Evolutionary conservation across 192 early-diverging fungal genomes (phyloP).

Genomic region (Phycomyces nitens): DNA sequence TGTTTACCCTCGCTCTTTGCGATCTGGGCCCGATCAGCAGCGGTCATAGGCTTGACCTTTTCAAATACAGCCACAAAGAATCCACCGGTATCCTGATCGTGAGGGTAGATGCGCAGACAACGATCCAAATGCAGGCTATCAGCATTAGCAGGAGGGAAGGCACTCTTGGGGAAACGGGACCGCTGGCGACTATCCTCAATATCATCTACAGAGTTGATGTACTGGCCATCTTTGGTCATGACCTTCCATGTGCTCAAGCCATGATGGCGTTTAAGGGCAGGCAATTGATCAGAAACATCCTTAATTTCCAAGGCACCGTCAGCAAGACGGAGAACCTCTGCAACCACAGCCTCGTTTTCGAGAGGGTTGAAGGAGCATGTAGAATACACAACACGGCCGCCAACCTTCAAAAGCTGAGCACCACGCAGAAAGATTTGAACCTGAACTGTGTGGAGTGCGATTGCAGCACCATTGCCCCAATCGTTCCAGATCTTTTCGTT

Average conservation of each 20-base stretch:
- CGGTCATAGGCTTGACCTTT: constrained; percentile 74
- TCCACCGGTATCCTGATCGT: constrained; percentile 93
- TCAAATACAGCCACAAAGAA: constrained; percentile 98
- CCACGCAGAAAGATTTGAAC: constrained; percentile 85
- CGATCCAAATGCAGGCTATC: constrained; percentile 54
- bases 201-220: constrained; percentile 49
- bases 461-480: constrained; percentile 74
- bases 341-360: constrained; percentile 96
- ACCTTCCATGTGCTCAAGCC: constrained; percentile 90
- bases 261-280: constrained; percentile 72
- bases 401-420: constrained; percentile 81
- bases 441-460: constrained; percentile 83
- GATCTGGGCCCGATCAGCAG: constrained; percentile 38
- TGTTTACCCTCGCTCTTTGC: constrained; percentile 34
- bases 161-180: constrained; percentile 48
- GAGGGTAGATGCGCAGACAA: constrained; percentile 89
- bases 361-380: constrained; percentile 98
- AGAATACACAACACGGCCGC: constrained; percentile 93
- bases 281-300: constrained; percentile 82
- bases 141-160: constrained; percentile 63
- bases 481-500: constrained; percentile 89
- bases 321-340: constrained; percentile 64
- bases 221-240: constrained; percentile 65
- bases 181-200: constrained; percentile 34
- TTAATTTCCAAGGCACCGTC: constrained; percentile 75